Base-by-base conservation (phyloP, 2,329 filamentous ascomycete species). In the Metarhizium sp. region DNA sequence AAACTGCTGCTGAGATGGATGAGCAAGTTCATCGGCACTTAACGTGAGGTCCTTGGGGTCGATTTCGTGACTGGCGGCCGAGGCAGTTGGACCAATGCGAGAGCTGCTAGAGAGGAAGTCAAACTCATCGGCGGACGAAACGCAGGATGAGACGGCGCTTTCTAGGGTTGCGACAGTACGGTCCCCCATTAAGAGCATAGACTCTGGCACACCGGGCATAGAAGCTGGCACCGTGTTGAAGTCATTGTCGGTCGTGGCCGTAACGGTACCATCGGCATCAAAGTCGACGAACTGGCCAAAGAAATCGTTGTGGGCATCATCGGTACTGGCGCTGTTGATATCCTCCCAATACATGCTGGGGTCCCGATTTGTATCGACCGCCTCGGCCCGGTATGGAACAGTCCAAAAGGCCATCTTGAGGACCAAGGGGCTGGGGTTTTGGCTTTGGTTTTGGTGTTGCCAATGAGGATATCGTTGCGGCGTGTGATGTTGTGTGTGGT, bases 231-330 rank as follows among this genome's bases (percentile, higher is more conserved):
- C 56, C 14, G 55, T 54, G 51, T 62, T 60, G 46, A 58, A 54
- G 36, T 57, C 60, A 36, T 63, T 57, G 54, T 57, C 59, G 29
- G 59, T 57, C 57, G 60, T 62, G 42, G 62, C 58, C 8, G 53
- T 29, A 36, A 62, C 55, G 25, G 57, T 53, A n/a, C 61, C 60
- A 51, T 64, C 64, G 55, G 57, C 62, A 40, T 70, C 70, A 55
- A 71, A 68, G 64, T 71, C 64, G 59, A 72, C 62, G 55, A 70
- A 72, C 60, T 72, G 67, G 18, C 67, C 65, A 55, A 72, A 71
- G 51, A 72, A 63, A 59, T 72, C 70, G 60, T 59, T 64, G 32
- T 64, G 59, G 46, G 61, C 61, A 50, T 69, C 66, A 36, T 62
- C 66, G 25, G 60, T 60, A 16, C 61, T 61, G 50, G 61, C 60